These are phyloP conservation scores for Leccinum boreale DNA, from an alignment of 768 basidiomycete species.

Conservation along the genomic window DNA sequence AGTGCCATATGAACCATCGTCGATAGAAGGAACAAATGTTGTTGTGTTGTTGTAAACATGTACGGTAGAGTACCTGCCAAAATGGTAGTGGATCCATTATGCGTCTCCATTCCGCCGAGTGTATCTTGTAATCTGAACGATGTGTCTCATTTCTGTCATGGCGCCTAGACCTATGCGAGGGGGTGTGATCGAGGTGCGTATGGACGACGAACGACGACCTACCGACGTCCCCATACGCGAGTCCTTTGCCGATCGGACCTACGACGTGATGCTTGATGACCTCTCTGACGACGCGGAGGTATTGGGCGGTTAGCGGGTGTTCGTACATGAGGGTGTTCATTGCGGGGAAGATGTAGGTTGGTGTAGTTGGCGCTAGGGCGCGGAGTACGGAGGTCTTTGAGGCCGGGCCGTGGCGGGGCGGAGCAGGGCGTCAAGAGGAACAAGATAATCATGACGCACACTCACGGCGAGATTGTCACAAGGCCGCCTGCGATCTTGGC, in stretches of 20 bases:
- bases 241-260: constrained; percentile 82
- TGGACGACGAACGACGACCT: constrained; percentile 21
- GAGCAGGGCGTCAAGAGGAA: neutral
- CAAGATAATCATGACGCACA: neutral
- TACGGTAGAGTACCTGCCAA: too few species aligned
- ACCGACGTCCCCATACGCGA: constrained; percentile 95
- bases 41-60: too few species aligned
- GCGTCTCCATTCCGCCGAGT: constrained; percentile 1
- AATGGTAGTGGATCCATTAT: too few species aligned
- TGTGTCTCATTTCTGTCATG: constrained; percentile 95
- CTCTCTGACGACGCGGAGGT: constrained; percentile 71
- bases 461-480: constrained; percentile 88
- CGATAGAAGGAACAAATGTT: too few species aligned
- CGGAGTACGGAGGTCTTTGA: constrained; percentile 77
- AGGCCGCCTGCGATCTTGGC: constrained; percentile 86
- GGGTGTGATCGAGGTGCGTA: neutral
- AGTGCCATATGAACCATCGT: neutral
- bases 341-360: constrained; percentile 90
- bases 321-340: constrained; percentile 99
- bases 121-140: constrained; percentile 62
- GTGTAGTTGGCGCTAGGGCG: constrained; percentile 78
- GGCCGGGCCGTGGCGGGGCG: neutral
- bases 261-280: constrained; percentile 76
- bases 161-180: constrained; percentile 70
- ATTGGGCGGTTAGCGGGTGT: constrained; percentile 86